These are phyloP conservation scores for Eucommia ulmoides DNA, from an alignment of 257 asterid genomes.

Conservation along the genomic window DNA sequence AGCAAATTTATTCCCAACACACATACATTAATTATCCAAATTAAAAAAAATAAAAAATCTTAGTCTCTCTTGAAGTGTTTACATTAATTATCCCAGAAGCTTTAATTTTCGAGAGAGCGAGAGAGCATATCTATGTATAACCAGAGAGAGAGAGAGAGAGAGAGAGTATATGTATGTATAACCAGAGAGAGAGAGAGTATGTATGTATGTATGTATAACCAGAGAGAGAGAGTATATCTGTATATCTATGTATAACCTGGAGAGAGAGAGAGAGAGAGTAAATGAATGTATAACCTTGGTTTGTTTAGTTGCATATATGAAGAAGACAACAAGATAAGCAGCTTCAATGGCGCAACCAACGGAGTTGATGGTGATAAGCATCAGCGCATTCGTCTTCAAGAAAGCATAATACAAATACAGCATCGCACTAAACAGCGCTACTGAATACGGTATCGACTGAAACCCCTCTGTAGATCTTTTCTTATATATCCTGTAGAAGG, in stretches of 20 bases:
- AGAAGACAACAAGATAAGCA: constrained; percentile 30
- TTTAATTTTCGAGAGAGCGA: too few species aligned
- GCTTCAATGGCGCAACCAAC: constrained; percentile 30
- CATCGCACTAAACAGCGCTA: constrained; percentile 71
- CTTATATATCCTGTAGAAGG: constrained; percentile 46
- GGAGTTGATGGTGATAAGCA: constrained; percentile 48
- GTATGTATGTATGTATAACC: too few species aligned
- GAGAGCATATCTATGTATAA: too few species aligned
- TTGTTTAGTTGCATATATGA: constrained; percentile 45
- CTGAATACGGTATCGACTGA: constrained; percentile 67
- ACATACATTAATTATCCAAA: too few species aligned
- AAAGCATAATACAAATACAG: constrained; percentile 57
- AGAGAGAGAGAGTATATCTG: not conserved
- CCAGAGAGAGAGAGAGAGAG: not conserved
- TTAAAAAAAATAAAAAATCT: too few species aligned
- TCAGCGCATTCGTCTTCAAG: constrained; percentile 29
- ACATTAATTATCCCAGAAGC: too few species aligned
- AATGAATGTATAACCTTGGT: constrained; percentile 28
- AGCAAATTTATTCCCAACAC: too few species aligned
- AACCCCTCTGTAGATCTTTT: constrained; percentile 69
- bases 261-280: not conserved
- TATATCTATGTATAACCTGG: not conserved
- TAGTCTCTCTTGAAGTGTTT: too few species aligned
- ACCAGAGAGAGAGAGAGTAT: too few species aligned
- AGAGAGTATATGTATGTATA: not conserved